Conservation (phyloP, 148 eudicot genomes). For the Silene conica region DNA sequence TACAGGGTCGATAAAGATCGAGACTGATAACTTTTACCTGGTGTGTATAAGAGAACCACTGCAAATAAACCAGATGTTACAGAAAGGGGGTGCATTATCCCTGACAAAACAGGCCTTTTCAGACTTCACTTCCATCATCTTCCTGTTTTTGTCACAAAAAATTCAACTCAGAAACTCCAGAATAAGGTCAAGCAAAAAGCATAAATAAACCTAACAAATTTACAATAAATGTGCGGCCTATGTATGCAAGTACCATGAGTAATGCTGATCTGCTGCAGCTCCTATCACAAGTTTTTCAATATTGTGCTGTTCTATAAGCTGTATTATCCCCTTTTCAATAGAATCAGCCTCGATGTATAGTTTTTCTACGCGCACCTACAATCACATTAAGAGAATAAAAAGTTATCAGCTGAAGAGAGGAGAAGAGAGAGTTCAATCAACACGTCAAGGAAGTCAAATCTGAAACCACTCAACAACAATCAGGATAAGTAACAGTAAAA, state of each 20-base stretch:
- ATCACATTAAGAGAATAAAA: neutral
- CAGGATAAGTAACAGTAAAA: neutral
- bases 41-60: constrained; percentile 53
- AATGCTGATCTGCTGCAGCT: constrained; percentile 54
- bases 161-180: neutral
- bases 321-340: constrained; percentile 69
- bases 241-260: constrained; percentile 41
- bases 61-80: constrained; percentile 77
- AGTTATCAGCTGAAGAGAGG: neutral
- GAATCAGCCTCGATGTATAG: constrained; percentile 41
- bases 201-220: constrained; percentile 2
- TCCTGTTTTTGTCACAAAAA: constrained; percentile 39
- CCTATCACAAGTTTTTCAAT: constrained; percentile 83
- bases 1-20: too few species aligned
- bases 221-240: neutral
- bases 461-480: neutral
- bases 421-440: neutral
- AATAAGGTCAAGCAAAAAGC: too few species aligned
- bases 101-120: constrained; percentile 65
- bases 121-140: constrained; percentile 60
- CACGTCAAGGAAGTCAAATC: constrained; percentile 26
- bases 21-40: constrained; percentile 32
- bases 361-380: constrained; percentile 47
- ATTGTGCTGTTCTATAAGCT: constrained; percentile 45
- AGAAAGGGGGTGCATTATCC: constrained; percentile 55